These are phyloP conservation scores for Lentithecium fluviatile DNA, from an alignment of 495 filamentous ascomycete species.

Conservation along the genomic window DNA sequence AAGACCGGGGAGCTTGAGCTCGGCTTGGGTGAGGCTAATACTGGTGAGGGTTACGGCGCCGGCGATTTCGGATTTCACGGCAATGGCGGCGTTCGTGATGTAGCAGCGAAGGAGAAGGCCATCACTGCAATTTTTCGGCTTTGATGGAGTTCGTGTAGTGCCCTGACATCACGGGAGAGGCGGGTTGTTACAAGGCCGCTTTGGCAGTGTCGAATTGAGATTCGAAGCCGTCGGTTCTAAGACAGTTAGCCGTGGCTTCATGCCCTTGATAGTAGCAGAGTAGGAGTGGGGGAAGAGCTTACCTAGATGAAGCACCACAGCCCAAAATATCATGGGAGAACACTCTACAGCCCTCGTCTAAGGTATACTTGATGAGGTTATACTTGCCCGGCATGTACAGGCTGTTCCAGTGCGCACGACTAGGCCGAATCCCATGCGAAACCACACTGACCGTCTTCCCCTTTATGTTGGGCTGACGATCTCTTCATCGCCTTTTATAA, in stretches of 20 bases:
- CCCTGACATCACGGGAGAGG: conserved; percentile 34
- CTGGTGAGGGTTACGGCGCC: conserved; percentile 41
- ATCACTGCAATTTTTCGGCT: conserved; percentile 21
- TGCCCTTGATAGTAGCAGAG: too few species aligned
- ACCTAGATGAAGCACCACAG: conserved; percentile 29
- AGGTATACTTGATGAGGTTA: conserved; percentile 34
- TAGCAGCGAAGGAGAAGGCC: conserved; percentile 35
- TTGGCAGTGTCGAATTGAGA: conserved; percentile 16
- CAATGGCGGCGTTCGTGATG: conserved; percentile 28
- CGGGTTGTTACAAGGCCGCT: conserved; percentile 34
- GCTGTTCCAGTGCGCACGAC: conserved; percentile 33
- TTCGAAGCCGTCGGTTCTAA: conserved; percentile 21
- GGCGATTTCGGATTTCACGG: conserved; percentile 26
- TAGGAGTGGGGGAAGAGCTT: not conserved
- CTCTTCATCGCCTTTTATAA: conserved; percentile 23
- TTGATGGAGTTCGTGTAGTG: conserved; percentile 31
- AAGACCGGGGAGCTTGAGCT: conserved; percentile 4
- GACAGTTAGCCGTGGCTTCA: not conserved
- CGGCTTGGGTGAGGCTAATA: conserved; percentile 31
- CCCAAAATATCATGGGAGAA: conserved; percentile 36
- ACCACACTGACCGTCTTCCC: conserved; percentile 33
- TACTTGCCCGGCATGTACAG: conserved; percentile 30
- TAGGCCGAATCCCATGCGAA: conserved; percentile 34
- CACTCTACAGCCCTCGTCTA: conserved; percentile 29
- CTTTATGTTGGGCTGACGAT: conserved; percentile 30